These are phyloP conservation scores for Lentinula novae-zelandiae DNA, from an alignment of 1,284 basidiomycete species.

Conservation along the genomic window DNA sequence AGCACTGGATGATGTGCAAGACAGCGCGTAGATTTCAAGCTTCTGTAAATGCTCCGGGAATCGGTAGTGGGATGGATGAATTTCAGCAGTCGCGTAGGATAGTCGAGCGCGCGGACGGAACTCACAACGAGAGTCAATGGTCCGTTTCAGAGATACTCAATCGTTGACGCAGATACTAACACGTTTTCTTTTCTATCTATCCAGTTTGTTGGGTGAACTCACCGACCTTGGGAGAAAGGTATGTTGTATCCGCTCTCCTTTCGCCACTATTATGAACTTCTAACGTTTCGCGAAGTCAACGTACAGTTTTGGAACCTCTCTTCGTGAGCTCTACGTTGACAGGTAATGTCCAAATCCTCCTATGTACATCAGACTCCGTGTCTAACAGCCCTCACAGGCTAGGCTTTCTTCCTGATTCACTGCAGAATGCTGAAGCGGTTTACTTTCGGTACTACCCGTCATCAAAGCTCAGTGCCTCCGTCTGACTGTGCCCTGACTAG, in stretches of 20 bases:
- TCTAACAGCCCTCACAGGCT: conserved; percentile 37
- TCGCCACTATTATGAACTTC: conserved; percentile 7
- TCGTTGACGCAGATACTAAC: background rate
- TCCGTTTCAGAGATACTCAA: conserved; percentile 28
- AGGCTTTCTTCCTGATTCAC: conserved; percentile 56
- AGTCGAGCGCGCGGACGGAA: conserved; percentile 57
- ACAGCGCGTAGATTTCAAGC: conserved; percentile 52
- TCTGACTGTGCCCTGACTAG: conserved; percentile 19
- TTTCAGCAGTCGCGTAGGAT: conserved; percentile 37
- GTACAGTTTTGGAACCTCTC: conserved; percentile 55
- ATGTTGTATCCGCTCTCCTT: conserved; percentile 13
- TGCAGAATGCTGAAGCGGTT: conserved; percentile 43
- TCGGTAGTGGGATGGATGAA: conserved; percentile 21
- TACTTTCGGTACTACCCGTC: conserved; percentile 53
- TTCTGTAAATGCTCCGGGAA: conserved; percentile 27
- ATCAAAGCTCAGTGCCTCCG: background rate
- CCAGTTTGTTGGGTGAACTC: conserved; percentile 72
- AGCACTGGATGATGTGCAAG: conserved; percentile 69
- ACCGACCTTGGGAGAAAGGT: conserved; percentile 76
- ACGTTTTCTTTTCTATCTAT: background rate
- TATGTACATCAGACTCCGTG: background rate
- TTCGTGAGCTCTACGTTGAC: conserved; percentile 70
- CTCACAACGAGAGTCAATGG: conserved; percentile 58
- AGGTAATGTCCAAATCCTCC: conserved; percentile 35
- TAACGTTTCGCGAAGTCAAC: conserved; percentile 48